phyloP scores from a whole-genome alignment of 441 rosid genomes.

The Pelargonium australe region DNA sequence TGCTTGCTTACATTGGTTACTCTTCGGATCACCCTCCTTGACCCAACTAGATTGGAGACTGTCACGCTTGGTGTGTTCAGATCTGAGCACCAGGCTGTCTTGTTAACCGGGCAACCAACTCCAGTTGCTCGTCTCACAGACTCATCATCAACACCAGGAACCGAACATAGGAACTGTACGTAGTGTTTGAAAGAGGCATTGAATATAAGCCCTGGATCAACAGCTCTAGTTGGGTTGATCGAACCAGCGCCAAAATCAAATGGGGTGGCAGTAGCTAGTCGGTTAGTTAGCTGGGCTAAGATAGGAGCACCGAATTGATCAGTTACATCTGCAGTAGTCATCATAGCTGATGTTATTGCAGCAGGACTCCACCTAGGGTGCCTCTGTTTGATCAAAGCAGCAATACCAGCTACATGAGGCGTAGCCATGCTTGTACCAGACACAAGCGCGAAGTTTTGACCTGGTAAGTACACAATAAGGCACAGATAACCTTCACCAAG shows the following conservation, averaged over 20 bases:
- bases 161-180: slow-evolving; percentile 28
- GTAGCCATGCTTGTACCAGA: slow-evolving; percentile 34
- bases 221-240: slow-evolving; percentile 24
- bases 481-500: no score
- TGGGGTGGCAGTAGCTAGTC: slow-evolving; percentile 21
- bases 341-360: slow-evolving; percentile 32
- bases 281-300: slow-evolving; percentile 21
- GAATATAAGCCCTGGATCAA: slow-evolving; percentile 31
- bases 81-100: slow-evolving; percentile 25
- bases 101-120: slow-evolving; percentile 18
- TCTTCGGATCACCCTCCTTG: slow-evolving; percentile 21
- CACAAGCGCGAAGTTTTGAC: slow-evolving; percentile 27
- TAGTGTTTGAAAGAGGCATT: slow-evolving; percentile 23
- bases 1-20: slow-evolving; percentile 20
- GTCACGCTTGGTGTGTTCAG: slow-evolving; percentile 25
- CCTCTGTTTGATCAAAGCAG: slow-evolving; percentile 30
- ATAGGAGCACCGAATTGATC: slow-evolving; percentile 25
- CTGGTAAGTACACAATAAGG: slow-evolving; percentile 16
- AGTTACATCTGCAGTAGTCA: slow-evolving; percentile 27
- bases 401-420: slow-evolving; percentile 31
- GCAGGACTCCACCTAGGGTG: slow-evolving; percentile 32
- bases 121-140: slow-evolving; percentile 25
- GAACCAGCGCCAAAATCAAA: slow-evolving; percentile 30
- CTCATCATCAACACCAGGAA: slow-evolving; percentile 27
- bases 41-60: slow-evolving; percentile 25